phyloP scores from a whole-genome alignment of 331 rosid genomes.

The Rosa hybrid region DNA sequence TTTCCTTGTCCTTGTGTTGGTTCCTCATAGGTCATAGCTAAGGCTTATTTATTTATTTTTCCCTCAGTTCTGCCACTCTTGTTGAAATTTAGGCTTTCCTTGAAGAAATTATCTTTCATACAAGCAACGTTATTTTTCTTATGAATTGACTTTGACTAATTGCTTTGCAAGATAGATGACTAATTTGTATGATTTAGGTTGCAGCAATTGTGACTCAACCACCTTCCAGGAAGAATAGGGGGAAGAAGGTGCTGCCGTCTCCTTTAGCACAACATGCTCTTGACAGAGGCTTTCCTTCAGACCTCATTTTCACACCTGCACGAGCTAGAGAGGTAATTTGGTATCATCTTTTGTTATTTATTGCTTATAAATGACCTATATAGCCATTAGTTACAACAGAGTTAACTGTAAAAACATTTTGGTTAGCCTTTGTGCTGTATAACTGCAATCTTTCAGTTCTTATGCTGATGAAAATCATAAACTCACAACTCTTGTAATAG shows the following conservation, averaged over 20 bases:
- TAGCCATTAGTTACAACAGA: too few relatives aligned
- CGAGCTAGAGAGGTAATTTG: conserved; percentile 59
- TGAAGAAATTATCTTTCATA: too few relatives aligned
- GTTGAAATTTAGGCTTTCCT: too few relatives aligned
- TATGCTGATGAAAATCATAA: neutral
- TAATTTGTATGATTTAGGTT: conserved; percentile 49
- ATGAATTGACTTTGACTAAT: neutral
- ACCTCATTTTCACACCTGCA: conserved; percentile 74
- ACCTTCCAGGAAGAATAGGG: conserved; percentile 79
- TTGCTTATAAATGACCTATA: too few relatives aligned
- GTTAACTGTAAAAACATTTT: too few relatives aligned
- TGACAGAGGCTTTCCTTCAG: conserved; percentile 73
- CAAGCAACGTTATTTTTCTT: too few relatives aligned
- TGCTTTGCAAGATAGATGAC: neutral
- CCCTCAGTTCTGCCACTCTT: too few relatives aligned
- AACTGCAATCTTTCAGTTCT: neutral
- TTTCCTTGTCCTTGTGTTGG: too few relatives aligned
- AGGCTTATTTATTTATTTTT: too few relatives aligned
- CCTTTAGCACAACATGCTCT: conserved; percentile 82
- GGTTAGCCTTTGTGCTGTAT: neutral
- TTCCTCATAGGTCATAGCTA: too few relatives aligned
- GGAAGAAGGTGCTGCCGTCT: conserved; percentile 69
- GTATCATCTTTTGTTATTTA: neutral
- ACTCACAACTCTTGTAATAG: neutral
- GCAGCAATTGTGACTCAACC: conserved; percentile 94